Evolutionary conservation across 2,329 filamentous ascomycete species (phyloP).

Genomic region (Aspergillus caelatus): DNA sequence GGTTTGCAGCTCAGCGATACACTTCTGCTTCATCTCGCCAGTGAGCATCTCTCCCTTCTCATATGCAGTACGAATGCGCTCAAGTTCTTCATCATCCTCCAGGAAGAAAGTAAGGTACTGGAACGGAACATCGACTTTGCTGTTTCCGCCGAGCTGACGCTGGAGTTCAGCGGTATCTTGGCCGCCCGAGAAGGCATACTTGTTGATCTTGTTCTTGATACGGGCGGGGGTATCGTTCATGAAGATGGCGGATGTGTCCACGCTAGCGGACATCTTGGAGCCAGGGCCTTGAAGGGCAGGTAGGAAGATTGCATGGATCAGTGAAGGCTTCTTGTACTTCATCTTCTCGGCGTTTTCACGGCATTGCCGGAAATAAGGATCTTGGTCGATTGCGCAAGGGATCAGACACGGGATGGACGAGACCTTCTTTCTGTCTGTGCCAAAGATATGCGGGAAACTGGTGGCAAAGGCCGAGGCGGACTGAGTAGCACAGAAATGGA

Average conservation of each 20-base stretch:
- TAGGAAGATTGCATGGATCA: conserved; percentile 87
- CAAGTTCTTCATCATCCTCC: conserved; percentile 75
- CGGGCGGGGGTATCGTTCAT: conserved; percentile 86
- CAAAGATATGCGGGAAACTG: conserved; percentile 87
- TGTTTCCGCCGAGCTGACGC: conserved; percentile 77
- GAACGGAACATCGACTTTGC: conserved; percentile 86
- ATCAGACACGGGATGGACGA: conserved; percentile 82
- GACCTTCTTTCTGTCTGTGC: conserved; percentile 67
- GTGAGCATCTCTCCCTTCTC: conserved; percentile 77
- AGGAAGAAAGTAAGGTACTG: conserved; percentile 95
- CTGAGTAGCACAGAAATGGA: conserved; percentile 30
- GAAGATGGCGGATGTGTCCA: conserved; percentile 82
- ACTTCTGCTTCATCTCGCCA: conserved; percentile 84
- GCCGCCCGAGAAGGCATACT: conserved; percentile 87
- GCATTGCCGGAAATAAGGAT: conserved; percentile 59
- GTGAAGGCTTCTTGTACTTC: conserved; percentile 74
- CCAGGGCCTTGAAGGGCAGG: conserved; percentile 89
- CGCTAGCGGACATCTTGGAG: conserved; percentile 86
- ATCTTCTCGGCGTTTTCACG: conserved; percentile 79
- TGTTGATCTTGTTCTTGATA: conserved; percentile 91
- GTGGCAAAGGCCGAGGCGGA: conserved; percentile 57
- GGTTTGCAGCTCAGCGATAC: conserved; percentile 75
- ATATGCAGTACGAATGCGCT: conserved; percentile 57
- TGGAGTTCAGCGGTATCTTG: conserved; percentile 82
- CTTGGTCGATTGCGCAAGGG: conserved; percentile 71